Base-by-base conservation (phyloP, 805 yeast species). In the Pichia phayaonensis region DNA sequence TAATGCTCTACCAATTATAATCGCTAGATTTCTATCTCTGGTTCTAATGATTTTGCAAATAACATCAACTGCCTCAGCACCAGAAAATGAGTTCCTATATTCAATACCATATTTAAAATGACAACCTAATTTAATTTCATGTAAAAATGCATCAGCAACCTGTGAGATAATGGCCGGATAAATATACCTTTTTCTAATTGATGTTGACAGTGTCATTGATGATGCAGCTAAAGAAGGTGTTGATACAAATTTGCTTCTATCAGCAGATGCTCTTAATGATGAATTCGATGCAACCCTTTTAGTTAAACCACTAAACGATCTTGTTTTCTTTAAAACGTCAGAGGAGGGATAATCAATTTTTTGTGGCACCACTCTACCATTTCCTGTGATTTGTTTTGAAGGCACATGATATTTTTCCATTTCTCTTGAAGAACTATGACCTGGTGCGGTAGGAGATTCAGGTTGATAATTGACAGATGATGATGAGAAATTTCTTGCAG, bases 31-130 rank as follows among this genome's bases (percentile, higher is more conserved):
- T 53, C 99, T 75, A 65, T 94, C 99, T 10, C 89, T 85, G 1
- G 97, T 92, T 57, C 95, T 75, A 46, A 92, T 83, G 48, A 94
- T 86, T 50, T 84, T 75, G 51, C 95, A 84, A 53, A 94, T 81
- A n/a, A 83, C 77, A 65, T 90, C 97, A 29, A 94, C 96, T 0
- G 98, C 97, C 67, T 88, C 94, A 22, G 87, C 75, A 34, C 99
- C 99, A 0, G 96, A 85, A 62, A 94, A 94, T 0, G 97, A 84
- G 62, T 90, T 95, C 63, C 95, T 85, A 67, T 90, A 92, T 54
- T 89, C 85, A 58, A 90, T 75, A 18, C 96, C 97, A 69, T 90
- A 92, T 63, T 92, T 94, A 63, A 84, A 85, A 56, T 87, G 81
- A 53, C 89, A 88, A 2, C 90, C 86, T 15, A 86, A 64, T 22